Evolutionary conservation across 2,329 filamentous ascomycete genomes (phyloP).

Genomic region (Mycosphaerelloides madeirae): DNA sequence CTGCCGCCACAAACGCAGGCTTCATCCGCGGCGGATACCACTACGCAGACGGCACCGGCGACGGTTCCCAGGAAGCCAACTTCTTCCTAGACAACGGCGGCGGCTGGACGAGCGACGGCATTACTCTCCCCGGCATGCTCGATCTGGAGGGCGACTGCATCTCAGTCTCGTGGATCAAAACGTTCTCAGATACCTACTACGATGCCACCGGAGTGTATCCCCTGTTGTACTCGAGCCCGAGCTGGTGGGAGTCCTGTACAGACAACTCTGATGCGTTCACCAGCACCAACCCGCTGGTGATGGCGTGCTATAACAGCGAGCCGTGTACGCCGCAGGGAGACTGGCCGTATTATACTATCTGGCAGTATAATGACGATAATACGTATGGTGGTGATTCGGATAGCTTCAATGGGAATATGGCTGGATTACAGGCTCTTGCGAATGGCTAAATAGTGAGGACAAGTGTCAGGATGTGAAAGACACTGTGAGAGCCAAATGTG

Average conservation of each 20-base stretch:
- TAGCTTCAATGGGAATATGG: conserved; percentile 46
- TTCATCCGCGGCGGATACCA: conserved; percentile 55
- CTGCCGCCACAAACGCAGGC: conserved; percentile 46
- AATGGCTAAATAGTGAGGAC: conserved; percentile 20
- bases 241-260: conserved; percentile 54
- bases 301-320: conserved; percentile 27
- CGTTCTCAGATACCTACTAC: conserved; percentile 51
- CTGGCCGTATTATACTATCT: conserved; percentile 52
- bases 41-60: conserved; percentile 47
- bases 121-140: conserved; percentile 55
- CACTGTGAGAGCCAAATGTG: too few relatives aligned
- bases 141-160: conserved; percentile 50
- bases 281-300: conserved; percentile 22
- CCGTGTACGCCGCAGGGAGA: conserved; percentile 34
- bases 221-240: conserved; percentile 50
- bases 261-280: conserved; percentile 47
- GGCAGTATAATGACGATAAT: conserved; percentile 50
- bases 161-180: conserved; percentile 49
- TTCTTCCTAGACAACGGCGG: conserved; percentile 53
- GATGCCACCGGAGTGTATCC: conserved; percentile 45
- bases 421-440: conserved; percentile 34
- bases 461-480: too few relatives aligned
- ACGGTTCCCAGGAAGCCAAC: conserved; percentile 47
- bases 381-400: conserved; percentile 51
- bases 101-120: conserved; percentile 51